Percentiles rank a stretch among this genome's conserved stretches.
Conservation (phyloP, 352 stramenopile species). For the Heterotrichella gracilis region DNA sequence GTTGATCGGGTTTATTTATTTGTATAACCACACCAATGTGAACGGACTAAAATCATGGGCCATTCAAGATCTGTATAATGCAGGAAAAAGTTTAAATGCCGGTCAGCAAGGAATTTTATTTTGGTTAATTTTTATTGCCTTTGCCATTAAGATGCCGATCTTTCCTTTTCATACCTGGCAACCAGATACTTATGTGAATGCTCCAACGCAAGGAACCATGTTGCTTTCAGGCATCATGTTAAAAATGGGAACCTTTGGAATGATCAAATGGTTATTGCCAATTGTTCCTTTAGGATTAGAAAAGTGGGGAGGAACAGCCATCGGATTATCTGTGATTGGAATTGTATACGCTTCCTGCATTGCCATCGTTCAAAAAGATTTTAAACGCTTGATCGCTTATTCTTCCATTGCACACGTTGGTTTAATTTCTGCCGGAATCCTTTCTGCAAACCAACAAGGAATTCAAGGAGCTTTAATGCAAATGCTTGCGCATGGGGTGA, state of each 20-base stretch:
- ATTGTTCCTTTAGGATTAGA: not conserved
- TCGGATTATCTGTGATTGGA: not conserved
- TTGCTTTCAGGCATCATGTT: not conserved
- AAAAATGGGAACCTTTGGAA: not conserved
- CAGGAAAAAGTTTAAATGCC: not conserved
- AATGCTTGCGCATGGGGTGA: not conserved
- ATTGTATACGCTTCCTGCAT: not conserved
- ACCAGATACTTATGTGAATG: not conserved
- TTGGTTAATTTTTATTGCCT: slow-evolving; percentile 9
- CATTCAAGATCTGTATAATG: not conserved
- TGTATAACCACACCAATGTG: not conserved
- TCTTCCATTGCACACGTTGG: not conserved
- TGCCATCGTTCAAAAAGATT: not conserved
- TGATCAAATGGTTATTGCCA: not conserved
- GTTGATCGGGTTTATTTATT: not conserved
- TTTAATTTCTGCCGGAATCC: not conserved
- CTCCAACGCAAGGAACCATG: not conserved
- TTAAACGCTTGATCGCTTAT: not conserved
- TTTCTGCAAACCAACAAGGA: not conserved
- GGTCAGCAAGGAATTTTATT: not conserved
- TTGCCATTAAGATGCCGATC: not conserved
- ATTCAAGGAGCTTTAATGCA: not conserved
- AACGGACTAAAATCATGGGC: not conserved
- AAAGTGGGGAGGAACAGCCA: not conserved
- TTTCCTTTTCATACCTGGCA: not conserved